Evolutionary conservation across 2,329 filamentous ascomycete species (phyloP).

Genomic region (Ophiostoma triangulosporum): DNA sequence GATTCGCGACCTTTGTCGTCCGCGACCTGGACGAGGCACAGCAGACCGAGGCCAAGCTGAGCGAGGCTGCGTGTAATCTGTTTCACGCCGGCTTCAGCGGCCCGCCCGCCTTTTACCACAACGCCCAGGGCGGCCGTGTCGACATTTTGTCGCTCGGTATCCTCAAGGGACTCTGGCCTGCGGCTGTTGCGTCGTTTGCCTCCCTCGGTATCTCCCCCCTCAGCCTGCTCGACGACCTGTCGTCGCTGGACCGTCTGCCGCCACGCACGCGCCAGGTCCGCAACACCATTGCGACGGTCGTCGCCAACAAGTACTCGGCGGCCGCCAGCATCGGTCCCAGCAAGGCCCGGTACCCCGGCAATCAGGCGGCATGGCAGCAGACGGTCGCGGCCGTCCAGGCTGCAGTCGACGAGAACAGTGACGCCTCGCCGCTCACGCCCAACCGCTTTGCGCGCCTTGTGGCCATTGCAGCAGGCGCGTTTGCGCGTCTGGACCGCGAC

Average conservation of each 20-base stretch:
- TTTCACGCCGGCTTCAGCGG: slow-evolving; percentile 12
- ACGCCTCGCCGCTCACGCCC: background rate
- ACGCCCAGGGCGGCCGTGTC: slow-evolving; percentile 8
- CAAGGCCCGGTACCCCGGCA: slow-evolving; percentile 15
- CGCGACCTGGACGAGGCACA: slow-evolving; percentile 17
- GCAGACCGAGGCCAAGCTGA: slow-evolving; percentile 17
- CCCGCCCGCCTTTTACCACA: slow-evolving; percentile 12
- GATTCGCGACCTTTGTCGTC: slow-evolving; percentile 19
- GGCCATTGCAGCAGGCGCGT: slow-evolving; percentile 19
- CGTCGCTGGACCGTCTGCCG: slow-evolving; percentile 9
- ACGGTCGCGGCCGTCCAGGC: slow-evolving; percentile 7
- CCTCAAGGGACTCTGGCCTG: slow-evolving; percentile 19
- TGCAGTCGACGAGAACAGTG: background rate
- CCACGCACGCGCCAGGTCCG: slow-evolving; percentile 11
- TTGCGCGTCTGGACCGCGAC: slow-evolving; percentile 22
- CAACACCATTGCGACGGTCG: slow-evolving; percentile 13
- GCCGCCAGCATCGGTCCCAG: slow-evolving; percentile 1
- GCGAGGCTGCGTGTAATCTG: slow-evolving; percentile 16
- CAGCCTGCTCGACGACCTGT: slow-evolving; percentile 11
- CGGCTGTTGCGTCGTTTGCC: slow-evolving; percentile 16
- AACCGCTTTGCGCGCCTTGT: slow-evolving; percentile 16
- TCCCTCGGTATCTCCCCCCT: slow-evolving; percentile 6
- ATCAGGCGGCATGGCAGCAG: slow-evolving; percentile 16
- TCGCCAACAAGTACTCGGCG: slow-evolving; percentile 16
- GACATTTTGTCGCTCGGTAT: slow-evolving; percentile 18